Evolutionary conservation across 1,139 yeast species (phyloP).

Genomic region (Hyphopichia wangnamkhiaoensis): DNA sequence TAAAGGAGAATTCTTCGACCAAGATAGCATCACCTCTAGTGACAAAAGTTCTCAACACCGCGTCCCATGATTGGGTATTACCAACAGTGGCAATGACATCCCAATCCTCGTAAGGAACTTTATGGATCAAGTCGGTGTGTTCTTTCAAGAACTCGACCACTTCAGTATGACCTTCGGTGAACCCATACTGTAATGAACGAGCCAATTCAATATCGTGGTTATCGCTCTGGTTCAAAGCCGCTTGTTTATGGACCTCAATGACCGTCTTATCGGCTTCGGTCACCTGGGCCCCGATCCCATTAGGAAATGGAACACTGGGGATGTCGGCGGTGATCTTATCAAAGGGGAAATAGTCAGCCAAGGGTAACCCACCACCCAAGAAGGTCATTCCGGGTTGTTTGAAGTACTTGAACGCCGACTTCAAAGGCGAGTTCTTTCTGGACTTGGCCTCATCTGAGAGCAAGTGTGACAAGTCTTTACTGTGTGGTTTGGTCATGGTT

Average conservation of each 20-base stretch:
- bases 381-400: constrained; percentile 76
- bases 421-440: constrained; percentile 79
- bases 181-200: constrained; percentile 89
- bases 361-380: constrained; percentile 94
- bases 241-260: constrained; percentile 46
- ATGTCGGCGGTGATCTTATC: constrained; percentile 68
- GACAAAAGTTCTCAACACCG: constrained; percentile 76
- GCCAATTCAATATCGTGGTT: constrained; percentile 69
- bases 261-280: constrained; percentile 50
- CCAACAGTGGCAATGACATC: constrained; percentile 61
- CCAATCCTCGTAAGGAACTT: constrained; percentile 69
- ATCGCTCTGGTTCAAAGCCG: constrained; percentile 33
- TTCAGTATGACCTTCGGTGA: constrained; percentile 77
- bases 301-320: constrained; percentile 73
- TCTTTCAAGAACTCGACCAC: constrained; percentile 66
- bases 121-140: constrained; percentile 74
- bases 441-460: constrained; percentile 77
- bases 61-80: constrained; percentile 88
- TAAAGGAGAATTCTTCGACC: constrained; percentile 80
- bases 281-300: constrained; percentile 73
- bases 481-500: constrained; percentile 18
- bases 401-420: constrained; percentile 78
- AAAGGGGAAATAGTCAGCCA: constrained; percentile 90
- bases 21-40: constrained; percentile 76
- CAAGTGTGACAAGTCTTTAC: constrained; percentile 74